Evolutionary conservation across 2,329 filamentous ascomycete species (phyloP), one percentile per base, ranked within the genome.

Genomic region (Ascochyta viciae-villosae): DNA sequence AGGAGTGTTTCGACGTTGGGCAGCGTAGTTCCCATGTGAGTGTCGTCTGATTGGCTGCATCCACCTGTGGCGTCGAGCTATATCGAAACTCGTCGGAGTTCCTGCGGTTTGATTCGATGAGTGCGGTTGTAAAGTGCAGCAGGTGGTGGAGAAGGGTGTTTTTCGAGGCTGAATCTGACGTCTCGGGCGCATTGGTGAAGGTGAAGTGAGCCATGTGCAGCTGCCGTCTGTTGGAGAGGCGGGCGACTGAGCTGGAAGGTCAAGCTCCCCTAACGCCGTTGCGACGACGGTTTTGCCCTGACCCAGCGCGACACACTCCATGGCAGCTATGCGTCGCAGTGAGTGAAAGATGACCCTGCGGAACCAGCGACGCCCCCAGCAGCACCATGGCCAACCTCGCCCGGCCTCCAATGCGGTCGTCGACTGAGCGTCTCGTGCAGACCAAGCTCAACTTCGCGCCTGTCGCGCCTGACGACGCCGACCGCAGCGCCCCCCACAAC

Each of bases 241-340:
- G 57, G 62, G 65, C 58, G 63, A 63, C 65, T 60, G 67, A 64
- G 64, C 61, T 62, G 51, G 60, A n/a, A 61, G 34, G 39, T 22
- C 13, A 39, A 39, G 53, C 49, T 46, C 70, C 70, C 68, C 65
- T 68, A 71, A 67, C 65, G 58, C 61, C 63, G 61, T 55, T 61
- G 62, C 63, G 44, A 29, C 63, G 44, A 29, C 39, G 40, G 54
- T 67, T 66, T 62, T 62, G 67, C 65, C 50, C 52, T 64, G 55
- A 61, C 64, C 61, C 64, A 61, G 63, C 68, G 64, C 64, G 63
- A 64, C 68, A 64, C 66, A 39, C 61, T 63, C 68, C 69, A 73
- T 70, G 68, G 68, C 71, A 62, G 63, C 57, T 52, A 58, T 33
- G 60, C 53, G 45, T 57, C 58, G 43, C 58, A 57, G 58, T 58